A percentile compares a stretch with the other conserved stretches of the same genome.
Conservation (phyloP, 2,329 filamentous ascomycete genomes). For the Didymella segeticola region DNA sequence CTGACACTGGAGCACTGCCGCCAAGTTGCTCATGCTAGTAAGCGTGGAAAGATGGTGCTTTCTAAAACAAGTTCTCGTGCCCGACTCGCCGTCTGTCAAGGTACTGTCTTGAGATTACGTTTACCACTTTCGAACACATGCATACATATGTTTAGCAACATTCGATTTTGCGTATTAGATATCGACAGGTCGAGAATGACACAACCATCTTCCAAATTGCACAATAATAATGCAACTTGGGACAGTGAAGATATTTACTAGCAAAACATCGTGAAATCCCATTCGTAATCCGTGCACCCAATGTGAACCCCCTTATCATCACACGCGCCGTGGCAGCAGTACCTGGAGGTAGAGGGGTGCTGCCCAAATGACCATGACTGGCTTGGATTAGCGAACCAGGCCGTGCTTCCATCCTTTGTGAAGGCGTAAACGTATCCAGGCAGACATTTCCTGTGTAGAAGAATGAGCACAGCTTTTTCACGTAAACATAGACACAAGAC, state of each 20-base stretch:
- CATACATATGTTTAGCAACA: no score
- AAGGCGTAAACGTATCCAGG: neutral
- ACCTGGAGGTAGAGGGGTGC: neutral
- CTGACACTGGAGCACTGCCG: neutral
- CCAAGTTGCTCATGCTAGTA: neutral
- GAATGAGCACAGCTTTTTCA: neutral
- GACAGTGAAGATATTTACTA: neutral
- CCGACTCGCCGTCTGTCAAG: no score
- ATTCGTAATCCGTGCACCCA: neutral
- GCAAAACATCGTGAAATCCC: neutral
- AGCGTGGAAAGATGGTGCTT: neutral
- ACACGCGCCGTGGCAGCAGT: neutral
- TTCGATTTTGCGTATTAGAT: no score
- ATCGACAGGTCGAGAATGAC: no score
- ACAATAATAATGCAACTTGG: no score
- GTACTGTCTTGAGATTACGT: no score
- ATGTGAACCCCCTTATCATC: neutral
- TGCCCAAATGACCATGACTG: neutral
- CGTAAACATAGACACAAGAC: neutral
- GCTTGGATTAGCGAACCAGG: neutral
- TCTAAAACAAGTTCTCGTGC: neutral
- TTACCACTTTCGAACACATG: no score
- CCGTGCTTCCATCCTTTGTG: neutral
- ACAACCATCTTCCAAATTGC: no score
- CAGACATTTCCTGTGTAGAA: neutral